Base-by-base conservation (phyloP, 176 grass and related monocot genomes). In the Cenchrus purpureus region DNA sequence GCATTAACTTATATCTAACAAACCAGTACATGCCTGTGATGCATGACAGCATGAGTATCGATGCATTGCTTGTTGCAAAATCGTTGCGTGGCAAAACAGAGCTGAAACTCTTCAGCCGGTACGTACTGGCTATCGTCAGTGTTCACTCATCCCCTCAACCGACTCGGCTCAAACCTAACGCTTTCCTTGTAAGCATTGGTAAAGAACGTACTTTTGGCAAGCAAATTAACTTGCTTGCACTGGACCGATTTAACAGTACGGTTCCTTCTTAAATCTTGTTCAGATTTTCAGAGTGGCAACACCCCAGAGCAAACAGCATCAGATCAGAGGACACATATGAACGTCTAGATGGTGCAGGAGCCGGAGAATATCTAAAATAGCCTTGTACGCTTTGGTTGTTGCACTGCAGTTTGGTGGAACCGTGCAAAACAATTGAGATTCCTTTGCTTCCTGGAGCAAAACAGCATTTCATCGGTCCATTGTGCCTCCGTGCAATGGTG, bases 371-470 rank as follows among this genome's bases (percentile, higher is more conserved):
- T 40, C 37, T 40, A 40, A 40, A 40, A 40, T 32, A 58, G 17
- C 7, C 7, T 19, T 19, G 55, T 58, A 58, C 17, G 5, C 5
- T 58, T 58, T 58, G 55, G 7, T 58, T 58, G 17, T 58, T 58
- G 56, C 56, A 46, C 7, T 40, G 37, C 37, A 56, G 54, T 62
- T 62, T 78, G 19, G 75, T 78, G 32, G 6, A 43, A 58, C 10
- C 53, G 40, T 77, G 32, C 74, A 7, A 2, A 1, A 50, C 45
- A 40, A 45, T 61, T 61, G 5, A 20, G 55, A 45, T 58, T 58
- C 56, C n/a, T 77, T 77, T 77, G 74, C 55, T 77, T 77, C 74
- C 74, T 61, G 56, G 74, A 61, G 10, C 44, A 42, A 42, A 13
- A 45, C 6, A 14, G 54, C 17, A 77, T 32, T 22, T 77, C 19